Conservation (phyloP, 2,329 filamentous ascomycete species). For the Diaporthe amygdali region DNA sequence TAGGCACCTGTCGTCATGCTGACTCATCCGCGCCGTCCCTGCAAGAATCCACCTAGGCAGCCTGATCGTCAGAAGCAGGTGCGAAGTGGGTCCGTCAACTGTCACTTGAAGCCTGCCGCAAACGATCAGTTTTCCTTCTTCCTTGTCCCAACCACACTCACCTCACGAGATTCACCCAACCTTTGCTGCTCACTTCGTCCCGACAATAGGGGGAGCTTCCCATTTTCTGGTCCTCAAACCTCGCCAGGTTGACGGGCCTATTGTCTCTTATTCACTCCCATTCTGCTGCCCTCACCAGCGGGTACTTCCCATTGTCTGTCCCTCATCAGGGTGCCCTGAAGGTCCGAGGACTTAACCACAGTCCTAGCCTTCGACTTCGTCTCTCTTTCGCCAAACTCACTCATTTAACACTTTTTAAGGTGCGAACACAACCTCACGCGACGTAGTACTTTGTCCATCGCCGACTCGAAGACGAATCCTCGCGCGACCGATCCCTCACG, state of each 20-base stretch:
- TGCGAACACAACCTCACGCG: not conserved
- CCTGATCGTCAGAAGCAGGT: slow-evolving; percentile 9
- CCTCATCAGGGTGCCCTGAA: not conserved
- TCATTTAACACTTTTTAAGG: not conserved
- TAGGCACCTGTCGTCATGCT: not conserved
- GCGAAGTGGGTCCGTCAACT: slow-evolving; percentile 1
- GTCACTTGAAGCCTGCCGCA: slow-evolving; percentile 15
- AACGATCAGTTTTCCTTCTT: slow-evolving; percentile 15
- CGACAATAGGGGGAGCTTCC: slow-evolving; percentile 5
- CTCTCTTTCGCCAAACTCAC: not conserved
- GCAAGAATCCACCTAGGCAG: not conserved
- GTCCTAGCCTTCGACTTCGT: not conserved
- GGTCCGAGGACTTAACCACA: slow-evolving; percentile 12
- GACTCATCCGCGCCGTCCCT: not conserved
- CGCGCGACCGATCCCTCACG: not conserved
- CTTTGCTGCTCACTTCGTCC: not conserved
- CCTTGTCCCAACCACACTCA: not conserved
- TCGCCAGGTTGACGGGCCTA: not conserved
- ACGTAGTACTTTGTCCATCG: not conserved
- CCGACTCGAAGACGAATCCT: not conserved
- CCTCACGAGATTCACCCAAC: not conserved
- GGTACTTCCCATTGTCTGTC: not conserved
- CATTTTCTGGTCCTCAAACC: not conserved
- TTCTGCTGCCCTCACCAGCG: not conserved
- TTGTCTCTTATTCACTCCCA: not conserved